Percentiles rank a stretch among this genome's conserved stretches.
Evolutionary conservation across 257 asterid species (phyloP).

Genomic region (Agastache rugosa): DNA sequence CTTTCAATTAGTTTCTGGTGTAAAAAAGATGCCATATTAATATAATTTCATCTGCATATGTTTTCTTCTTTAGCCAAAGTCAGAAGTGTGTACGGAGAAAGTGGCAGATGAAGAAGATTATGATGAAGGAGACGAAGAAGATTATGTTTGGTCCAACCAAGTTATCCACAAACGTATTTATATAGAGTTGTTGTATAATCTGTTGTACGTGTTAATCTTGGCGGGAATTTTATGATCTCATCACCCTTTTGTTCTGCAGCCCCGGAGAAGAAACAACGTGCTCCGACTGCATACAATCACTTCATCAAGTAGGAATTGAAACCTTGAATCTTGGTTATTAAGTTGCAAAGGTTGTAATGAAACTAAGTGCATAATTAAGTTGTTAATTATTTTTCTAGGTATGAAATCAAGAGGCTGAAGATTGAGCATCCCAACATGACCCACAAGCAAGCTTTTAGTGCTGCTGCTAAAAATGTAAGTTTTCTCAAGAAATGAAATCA

Average conservation of each 20-base stretch:
- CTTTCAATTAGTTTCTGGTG: not conserved
- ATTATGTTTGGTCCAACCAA: slow-evolving; percentile 39
- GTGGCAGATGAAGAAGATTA: slow-evolving; percentile 40
- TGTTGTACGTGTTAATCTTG: not conserved
- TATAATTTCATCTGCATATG: not conserved
- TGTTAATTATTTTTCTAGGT: slow-evolving; percentile 45
- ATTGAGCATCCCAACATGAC: slow-evolving; percentile 63
- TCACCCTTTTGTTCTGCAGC: slow-evolving; percentile 47
- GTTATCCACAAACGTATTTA: slow-evolving; percentile 60
- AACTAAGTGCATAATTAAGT: not conserved
- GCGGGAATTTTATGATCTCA: not conserved
- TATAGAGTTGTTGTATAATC: not conserved
- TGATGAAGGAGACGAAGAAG: slow-evolving; percentile 42
- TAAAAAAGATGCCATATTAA: not conserved
- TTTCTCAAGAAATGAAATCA: not conserved
- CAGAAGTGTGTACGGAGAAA: slow-evolving; percentile 26
- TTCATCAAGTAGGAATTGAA: slow-evolving; percentile 80
- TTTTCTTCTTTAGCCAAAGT: slow-evolving; percentile 35
- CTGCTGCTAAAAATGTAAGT: slow-evolving; percentile 88
- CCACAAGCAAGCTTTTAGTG: slow-evolving; percentile 89
- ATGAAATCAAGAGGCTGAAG: slow-evolving; percentile 83
- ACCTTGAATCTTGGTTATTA: not conserved
- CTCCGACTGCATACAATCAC: slow-evolving; percentile 81
- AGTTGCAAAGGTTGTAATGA: not conserved
- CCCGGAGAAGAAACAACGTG: slow-evolving; percentile 73